Evolutionary conservation across 78 protist species (phyloP), one percentile per base, ranked within the genome.

Genomic region (Cavenderia fasciculata): DNA sequence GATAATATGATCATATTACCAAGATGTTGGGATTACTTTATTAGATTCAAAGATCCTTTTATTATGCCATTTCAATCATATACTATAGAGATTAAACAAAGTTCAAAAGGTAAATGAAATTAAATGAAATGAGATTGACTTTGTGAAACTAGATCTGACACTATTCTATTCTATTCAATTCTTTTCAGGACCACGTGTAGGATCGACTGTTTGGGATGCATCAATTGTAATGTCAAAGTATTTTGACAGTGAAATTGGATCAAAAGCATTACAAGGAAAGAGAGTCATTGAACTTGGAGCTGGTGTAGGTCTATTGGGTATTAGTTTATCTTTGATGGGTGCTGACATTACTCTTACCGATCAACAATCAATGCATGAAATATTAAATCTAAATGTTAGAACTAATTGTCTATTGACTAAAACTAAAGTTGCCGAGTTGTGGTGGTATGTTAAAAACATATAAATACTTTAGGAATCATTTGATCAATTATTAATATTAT

Each of bases 301-400:
- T 21, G 87, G 87, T 77, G 87, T 77, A 23, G 87, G 87, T 33
- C 31, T 77, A 46, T 11, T 66, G 33, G 87, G 74, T 34, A 62
- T 62, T 62, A 54, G 61, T 19, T 25, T 77, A n/a, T 34, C 54
- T 11, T n/a, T 21, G 25, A 10, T 77, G 6, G 87, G 66, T 3
- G 72, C 87, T 21, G 57, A 77, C 36, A 77, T 77, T 33, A 6
- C 29, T 61, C 4, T 61, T 61, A 49, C 66, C 2, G 87, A 77
- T 47, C 87, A 77, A 63, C 44, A 77, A 36, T 27, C 40, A 46
- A 77, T 77, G 87, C 87, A 77, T 63, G 61, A 61, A 21, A 77
- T 77, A 27, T 25, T 77, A n/a, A 16, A 62, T 34, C 23, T 44
- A 5, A 77, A 77, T 77, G 87, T 77, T 19, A 46, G 38, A 47